These are phyloP conservation scores for Coemansia sp. DNA, from an alignment of 192 early-diverging fungal species.

Conservation along the genomic window DNA sequence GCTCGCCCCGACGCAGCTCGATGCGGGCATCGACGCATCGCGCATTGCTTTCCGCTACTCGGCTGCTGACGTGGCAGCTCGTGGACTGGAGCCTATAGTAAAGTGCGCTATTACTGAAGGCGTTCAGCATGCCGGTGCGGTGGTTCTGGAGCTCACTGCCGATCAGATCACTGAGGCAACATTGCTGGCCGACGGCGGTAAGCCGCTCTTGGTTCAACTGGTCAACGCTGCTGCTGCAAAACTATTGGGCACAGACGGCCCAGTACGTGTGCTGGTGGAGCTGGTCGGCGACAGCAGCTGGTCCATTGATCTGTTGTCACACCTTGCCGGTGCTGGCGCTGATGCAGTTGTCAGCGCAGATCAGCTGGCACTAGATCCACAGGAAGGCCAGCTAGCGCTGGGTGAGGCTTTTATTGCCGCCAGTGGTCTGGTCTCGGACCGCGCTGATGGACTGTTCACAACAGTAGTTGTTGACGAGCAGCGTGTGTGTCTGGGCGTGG, in stretches of 20 bases:
- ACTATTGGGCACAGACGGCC: constrained; percentile 23
- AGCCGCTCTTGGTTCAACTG: constrained; percentile 16
- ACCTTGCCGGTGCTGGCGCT: constrained; percentile 21
- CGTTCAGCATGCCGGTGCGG: constrained; percentile 28
- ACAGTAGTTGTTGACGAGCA: constrained; percentile 94
- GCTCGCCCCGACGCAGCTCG: constrained; percentile 3
- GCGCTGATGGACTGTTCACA: constrained; percentile 86
- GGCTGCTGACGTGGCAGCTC: background rate
- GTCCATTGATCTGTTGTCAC: constrained; percentile 28
- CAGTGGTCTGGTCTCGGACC: constrained; percentile 60
- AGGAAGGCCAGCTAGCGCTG: constrained; percentile 16
- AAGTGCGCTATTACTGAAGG: constrained; percentile 13
- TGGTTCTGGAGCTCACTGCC: constrained; percentile 29
- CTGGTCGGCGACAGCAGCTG: constrained; percentile 15
- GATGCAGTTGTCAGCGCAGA: constrained; percentile 25
- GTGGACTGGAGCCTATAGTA: constrained; percentile 13
- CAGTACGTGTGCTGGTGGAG: constrained; percentile 47
- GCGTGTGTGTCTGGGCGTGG: constrained; percentile 84
- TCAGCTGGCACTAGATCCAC: constrained; percentile 15
- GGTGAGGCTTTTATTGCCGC: constrained; percentile 29
- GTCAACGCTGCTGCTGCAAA: constrained; percentile 13
- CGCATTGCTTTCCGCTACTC: constrained; percentile 44
- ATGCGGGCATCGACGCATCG: background rate
- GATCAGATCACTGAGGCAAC: constrained; percentile 30
- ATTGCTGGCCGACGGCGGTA: constrained; percentile 1